These are phyloP conservation scores for Nymphaea thermarum DNA, from an alignment of 164 flowering plant genomes.

Conservation along the genomic window DNA sequence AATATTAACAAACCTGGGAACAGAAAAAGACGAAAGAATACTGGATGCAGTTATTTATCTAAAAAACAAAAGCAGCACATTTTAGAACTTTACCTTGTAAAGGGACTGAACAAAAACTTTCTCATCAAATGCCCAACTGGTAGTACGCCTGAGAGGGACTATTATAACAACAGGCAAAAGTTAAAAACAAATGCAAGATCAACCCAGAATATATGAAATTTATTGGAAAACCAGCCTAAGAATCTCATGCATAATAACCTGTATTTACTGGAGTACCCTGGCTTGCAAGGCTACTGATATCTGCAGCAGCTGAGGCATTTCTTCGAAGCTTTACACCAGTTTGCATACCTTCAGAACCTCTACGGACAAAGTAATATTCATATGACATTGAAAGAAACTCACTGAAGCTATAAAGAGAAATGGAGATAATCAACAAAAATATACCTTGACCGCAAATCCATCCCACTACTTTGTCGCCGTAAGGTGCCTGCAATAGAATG, in stretches of 20 bases:
- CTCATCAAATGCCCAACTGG: constrained; percentile 78
- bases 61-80: neutral
- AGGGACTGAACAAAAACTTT: constrained; percentile 74
- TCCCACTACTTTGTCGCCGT: constrained; percentile 70
- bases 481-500: constrained; percentile 37
- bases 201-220: no score
- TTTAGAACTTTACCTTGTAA: constrained; percentile 43
- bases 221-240: no score
- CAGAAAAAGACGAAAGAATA: no score
- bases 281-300: constrained; percentile 35
- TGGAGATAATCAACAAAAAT: no score
- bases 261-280: constrained; percentile 29
- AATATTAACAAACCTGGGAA: no score
- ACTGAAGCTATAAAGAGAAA: no score
- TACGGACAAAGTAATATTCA: constrained; percentile 7
- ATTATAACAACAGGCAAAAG: neutral
- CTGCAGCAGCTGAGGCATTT: constrained; percentile 67
- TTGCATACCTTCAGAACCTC: constrained; percentile 32
- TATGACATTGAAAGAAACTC: no score
- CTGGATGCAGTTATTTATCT: no score
- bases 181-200: no score
- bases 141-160: constrained; percentile 46
- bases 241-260: constrained; percentile 25
- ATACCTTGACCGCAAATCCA: constrained; percentile 57
- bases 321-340: constrained; percentile 56